Evolutionary conservation across 441 rosid species (phyloP).

Genomic region (Sinapis alba): DNA sequence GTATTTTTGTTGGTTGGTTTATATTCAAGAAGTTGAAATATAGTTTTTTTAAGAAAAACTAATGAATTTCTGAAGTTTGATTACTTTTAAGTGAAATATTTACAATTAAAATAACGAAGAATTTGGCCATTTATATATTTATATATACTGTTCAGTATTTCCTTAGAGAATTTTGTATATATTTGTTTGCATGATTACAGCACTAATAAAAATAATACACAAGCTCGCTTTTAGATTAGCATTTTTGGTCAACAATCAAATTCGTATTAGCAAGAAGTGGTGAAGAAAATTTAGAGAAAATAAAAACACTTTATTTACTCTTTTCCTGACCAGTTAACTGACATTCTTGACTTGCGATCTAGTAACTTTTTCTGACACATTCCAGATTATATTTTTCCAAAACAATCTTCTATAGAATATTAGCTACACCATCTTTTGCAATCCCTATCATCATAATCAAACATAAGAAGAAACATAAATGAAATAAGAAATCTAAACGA

Average conservation of each 20-base stretch:
- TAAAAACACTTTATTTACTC: not conserved
- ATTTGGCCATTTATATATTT: not conserved
- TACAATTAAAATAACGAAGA: not conserved
- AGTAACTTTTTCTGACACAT: conserved; percentile 36
- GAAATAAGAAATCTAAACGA: not conserved
- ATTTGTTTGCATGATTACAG: not conserved
- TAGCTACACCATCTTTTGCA: conserved; percentile 17
- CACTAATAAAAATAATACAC: not conserved
- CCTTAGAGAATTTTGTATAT: not conserved
- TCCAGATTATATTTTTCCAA: conserved; percentile 1
- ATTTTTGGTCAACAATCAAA: not conserved
- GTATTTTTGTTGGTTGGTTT: not conserved
- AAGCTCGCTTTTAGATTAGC: not conserved
- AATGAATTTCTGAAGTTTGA: not conserved
- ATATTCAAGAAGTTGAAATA: not conserved
- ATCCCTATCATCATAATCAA: not conserved
- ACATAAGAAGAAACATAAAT: not conserved
- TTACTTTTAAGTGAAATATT: not conserved
- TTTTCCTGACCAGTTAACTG: conserved; percentile 31
- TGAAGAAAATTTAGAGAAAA: not conserved
- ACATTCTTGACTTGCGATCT: conserved; percentile 37
- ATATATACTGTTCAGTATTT: not conserved
- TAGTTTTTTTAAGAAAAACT: not conserved
- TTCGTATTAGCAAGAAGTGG: not conserved
- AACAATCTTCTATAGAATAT: conserved; percentile 4